phyloP scores from a whole-genome alignment of 345 rosid species.

The Salix arbutifolia region DNA sequence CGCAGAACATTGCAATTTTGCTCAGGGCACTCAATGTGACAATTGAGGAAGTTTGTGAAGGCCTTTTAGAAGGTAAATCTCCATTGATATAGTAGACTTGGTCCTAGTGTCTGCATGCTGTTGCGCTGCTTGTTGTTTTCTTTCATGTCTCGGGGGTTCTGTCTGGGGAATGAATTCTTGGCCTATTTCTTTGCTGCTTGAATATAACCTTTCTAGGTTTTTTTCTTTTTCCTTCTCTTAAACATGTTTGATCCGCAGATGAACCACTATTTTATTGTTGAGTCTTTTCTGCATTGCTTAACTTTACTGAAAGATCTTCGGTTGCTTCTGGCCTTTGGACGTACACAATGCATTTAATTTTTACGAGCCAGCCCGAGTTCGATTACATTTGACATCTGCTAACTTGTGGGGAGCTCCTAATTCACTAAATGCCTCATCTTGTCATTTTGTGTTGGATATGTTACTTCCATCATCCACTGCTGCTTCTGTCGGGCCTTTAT shows the following conservation, averaged over 20 bases:
- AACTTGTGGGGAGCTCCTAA: not conserved
- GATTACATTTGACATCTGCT: not conserved
- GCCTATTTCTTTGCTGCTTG: not conserved
- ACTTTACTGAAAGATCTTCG: not conserved
- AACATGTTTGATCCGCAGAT: not conserved
- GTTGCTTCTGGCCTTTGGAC: not conserved
- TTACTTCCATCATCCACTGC: not conserved
- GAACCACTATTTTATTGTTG: not conserved
- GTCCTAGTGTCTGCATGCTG: not conserved
- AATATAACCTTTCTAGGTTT: not conserved
- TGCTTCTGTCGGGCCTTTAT: not conserved
- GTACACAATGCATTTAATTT: not conserved
- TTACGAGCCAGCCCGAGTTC: not conserved
- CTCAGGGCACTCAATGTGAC: slow-evolving; percentile 90
- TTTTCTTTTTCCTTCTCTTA: not conserved
- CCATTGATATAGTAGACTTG: not conserved
- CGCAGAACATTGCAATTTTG: slow-evolving; percentile 89
- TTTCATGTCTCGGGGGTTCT: not conserved
- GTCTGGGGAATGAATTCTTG: not conserved
- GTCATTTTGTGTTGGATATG: not conserved
- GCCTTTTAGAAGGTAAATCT: slow-evolving; percentile 82
- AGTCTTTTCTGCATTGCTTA: not conserved
- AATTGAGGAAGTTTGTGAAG: slow-evolving; percentile 93
- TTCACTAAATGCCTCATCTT: not conserved
- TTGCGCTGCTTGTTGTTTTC: not conserved